These are phyloP conservation scores for Hypericum androsaemum DNA, from an alignment of 345 rosid species.

Conservation along the genomic window DNA sequence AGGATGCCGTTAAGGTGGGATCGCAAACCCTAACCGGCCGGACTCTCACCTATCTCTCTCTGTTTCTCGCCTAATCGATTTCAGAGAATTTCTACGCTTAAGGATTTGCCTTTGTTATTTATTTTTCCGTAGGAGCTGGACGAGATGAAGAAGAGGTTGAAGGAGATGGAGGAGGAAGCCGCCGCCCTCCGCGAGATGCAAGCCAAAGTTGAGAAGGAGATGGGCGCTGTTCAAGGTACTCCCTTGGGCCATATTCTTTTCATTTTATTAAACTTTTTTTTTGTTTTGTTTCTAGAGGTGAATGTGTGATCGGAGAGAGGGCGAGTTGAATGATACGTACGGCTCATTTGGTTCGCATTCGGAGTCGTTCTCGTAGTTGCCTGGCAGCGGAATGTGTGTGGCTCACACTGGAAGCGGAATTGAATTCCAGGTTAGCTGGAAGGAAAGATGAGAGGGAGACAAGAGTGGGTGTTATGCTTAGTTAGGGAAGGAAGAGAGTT, in stretches of 20 bases:
- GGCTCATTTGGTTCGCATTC: too few relatives aligned
- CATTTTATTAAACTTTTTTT: background rate
- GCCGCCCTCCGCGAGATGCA: conserved; percentile 99
- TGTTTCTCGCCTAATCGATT: background rate
- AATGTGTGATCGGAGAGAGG: background rate
- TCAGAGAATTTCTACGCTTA: too few relatives aligned
- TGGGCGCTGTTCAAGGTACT: conserved; percentile 84
- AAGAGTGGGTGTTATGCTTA: too few relatives aligned
- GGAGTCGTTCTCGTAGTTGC: too few relatives aligned
- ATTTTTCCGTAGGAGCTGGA: conserved; percentile 55
- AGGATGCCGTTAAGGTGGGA: conserved; percentile 68
- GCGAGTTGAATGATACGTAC: too few relatives aligned
- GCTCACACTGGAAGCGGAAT: too few relatives aligned
- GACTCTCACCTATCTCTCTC: background rate
- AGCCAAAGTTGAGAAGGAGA: conserved; percentile 92
- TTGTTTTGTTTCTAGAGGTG: background rate
- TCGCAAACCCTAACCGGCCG: background rate
- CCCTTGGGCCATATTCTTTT: background rate
- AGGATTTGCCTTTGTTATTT: too few relatives aligned
- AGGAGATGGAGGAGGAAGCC: conserved; percentile 98
- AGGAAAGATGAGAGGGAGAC: too few relatives aligned
- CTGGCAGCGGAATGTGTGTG: too few relatives aligned
- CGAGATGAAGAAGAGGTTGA: conserved; percentile 93
- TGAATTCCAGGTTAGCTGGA: too few relatives aligned
- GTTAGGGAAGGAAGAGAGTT: too few relatives aligned